Base-by-base conservation (phyloP, 108 stramenopile genomes). In the Parmales sp. region DNA sequence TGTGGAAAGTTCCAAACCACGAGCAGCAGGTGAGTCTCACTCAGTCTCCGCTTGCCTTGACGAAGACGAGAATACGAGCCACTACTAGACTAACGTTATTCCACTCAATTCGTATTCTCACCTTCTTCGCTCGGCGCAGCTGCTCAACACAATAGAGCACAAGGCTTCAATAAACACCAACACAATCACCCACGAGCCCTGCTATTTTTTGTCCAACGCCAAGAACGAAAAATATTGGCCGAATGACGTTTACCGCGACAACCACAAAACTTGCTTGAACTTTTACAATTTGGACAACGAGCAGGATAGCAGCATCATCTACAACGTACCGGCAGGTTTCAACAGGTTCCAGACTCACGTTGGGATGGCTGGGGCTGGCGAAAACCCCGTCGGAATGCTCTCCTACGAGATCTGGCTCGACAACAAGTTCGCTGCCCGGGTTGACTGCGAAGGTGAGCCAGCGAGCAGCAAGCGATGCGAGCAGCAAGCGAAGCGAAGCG, bases 141-240 rank as follows among this genome's bases (percentile, higher is more conserved):
- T n/a, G n/a, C n/a, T n/a, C n/a, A n/a, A n/a, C n/a, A n/a, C n/a
- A n/a, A 60, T 13, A 31, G 3, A 34, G 54, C 13, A 13, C 3
- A 60, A 60, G 31, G 54, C 20, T 3, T 28, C 13, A 7, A 3
- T 34, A 4, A 13, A 34, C 3, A 13, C 26, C 3, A 19, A 11
- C 8, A 20, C n/a, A n/a, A n/a, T n/a, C n/a, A n/a, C n/a, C n/a
- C n/a, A 16, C 16, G 26, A 26, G 26, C 29, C 26, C 29, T 60
- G 54, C 26, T 60, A 28, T 5, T 60, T 60, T 34, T 16, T 60
- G 31, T 34, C 29, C 4, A 28, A 60, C 16, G 31, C 54, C 26
- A 60, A 60, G 54, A 60, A 34, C 54, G 31, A 11, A 28, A 60
- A 60, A 28, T 60, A 34, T 28, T 60, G 54, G 54, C 54, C 54